Conservation (phyloP, 2,329 filamentous ascomycete species). For the Trichoderma brevicompactum region DNA sequence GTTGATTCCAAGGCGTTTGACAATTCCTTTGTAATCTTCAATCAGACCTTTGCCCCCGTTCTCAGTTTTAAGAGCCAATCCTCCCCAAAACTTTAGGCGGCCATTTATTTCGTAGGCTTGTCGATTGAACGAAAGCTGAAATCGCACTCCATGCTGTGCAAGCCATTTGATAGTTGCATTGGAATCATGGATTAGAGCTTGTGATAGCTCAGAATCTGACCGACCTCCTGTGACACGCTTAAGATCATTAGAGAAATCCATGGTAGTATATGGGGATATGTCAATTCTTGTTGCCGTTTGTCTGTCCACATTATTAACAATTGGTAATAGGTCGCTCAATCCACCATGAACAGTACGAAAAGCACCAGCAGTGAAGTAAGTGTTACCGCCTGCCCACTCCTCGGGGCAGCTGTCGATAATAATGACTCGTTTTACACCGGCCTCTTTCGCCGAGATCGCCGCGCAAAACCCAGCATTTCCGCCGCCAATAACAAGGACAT, state of each 20-base stretch:
- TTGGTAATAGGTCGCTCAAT: conserved; percentile 59
- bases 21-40: too few relatives aligned
- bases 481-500: conserved; percentile 61
- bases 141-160: conserved; percentile 56
- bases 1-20: too few relatives aligned
- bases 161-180: conserved; percentile 60
- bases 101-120: too few relatives aligned
- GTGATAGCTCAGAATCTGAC: conserved; percentile 54
- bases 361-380: conserved; percentile 68
- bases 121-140: conserved; percentile 63
- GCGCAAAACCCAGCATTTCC: conserved; percentile 69
- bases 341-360: conserved; percentile 62
- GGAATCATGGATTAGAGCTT: conserved; percentile 56
- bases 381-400: conserved; percentile 65
- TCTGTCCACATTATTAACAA: conserved; percentile 62
- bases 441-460: conserved; percentile 59
- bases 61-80: too few relatives aligned
- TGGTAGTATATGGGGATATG: conserved; percentile 58
- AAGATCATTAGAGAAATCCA: conserved; percentile 61
- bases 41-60: too few relatives aligned
- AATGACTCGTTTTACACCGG: conserved; percentile 50
- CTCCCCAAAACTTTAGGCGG: too few relatives aligned
- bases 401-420: conserved; percentile 64
- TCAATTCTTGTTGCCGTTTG: conserved; percentile 58
- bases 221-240: conserved; percentile 59